Evolutionary conservation across 2,329 filamentous ascomycete genomes (phyloP).

Genomic region (Aureobasidium melanogenum): DNA sequence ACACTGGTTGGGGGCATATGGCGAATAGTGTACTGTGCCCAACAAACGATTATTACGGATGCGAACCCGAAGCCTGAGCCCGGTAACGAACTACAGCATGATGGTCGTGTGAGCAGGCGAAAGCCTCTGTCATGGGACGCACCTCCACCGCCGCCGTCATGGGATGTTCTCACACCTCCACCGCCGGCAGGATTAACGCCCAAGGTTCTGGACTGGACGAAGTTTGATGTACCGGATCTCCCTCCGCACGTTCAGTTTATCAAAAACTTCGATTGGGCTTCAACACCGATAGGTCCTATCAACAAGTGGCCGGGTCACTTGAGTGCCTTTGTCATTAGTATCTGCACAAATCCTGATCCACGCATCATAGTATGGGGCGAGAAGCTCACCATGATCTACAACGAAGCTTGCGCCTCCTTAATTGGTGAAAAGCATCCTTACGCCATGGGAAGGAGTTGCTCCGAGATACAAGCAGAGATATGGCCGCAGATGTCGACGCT

Average conservation of each 20-base stretch:
- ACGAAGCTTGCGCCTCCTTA: slow-evolving; percentile 25
- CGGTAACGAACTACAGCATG: not conserved
- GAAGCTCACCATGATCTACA: slow-evolving; percentile 25
- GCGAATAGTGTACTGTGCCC: slow-evolving; percentile 10
- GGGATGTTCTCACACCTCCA: not conserved
- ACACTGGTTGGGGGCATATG: not conserved
- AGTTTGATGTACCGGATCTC: slow-evolving; percentile 15
- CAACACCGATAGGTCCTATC: slow-evolving; percentile 23
- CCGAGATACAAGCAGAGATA: slow-evolving; percentile 11
- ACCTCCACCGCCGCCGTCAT: not conserved
- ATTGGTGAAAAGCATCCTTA: slow-evolving; percentile 22
- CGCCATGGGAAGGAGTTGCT: slow-evolving; percentile 15
- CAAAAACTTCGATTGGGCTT: slow-evolving; percentile 22
- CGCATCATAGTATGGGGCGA: slow-evolving; percentile 23
- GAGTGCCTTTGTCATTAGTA: slow-evolving; percentile 18
- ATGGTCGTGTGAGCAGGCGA: not conserved
- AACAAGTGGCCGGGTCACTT: slow-evolving; percentile 19
- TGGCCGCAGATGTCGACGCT: slow-evolving; percentile 11
- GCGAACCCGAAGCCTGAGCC: not conserved
- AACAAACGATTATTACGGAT: not conserved
- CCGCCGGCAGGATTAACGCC: not conserved
- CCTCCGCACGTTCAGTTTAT: slow-evolving; percentile 21
- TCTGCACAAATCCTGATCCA: slow-evolving; percentile 24
- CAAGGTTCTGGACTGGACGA: slow-evolving; percentile 22
- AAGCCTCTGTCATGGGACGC: not conserved